Evolutionary conservation across 805 yeast species (phyloP), one percentile per base, ranked within the genome.

Genomic region (Blastobotrys parvus): DNA sequence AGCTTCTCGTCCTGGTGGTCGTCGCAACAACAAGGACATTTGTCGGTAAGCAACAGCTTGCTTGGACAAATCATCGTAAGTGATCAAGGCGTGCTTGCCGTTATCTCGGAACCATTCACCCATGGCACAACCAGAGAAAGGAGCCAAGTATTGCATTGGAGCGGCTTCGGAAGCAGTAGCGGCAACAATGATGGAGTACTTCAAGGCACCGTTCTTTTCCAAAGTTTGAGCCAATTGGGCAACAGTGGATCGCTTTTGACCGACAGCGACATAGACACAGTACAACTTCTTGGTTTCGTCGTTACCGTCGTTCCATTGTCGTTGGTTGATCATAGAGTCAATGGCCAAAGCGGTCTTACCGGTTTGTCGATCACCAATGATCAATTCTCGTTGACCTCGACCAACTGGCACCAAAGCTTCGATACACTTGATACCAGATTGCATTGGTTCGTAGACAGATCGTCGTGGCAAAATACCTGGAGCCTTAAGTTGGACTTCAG

Each of bases 101-200:
- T 90, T 92, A 80, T 92, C 99, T 81, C 98, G 87, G 94, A 92
- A 92, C 98, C 98, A 92, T 78, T 92, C 99, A 77, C 97, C 96
- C 69, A 92, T 89, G 65, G 99, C 95, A 70, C 95, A 83, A 59
- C 89, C 99, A 61, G 98, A 87, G 95, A 92, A 92, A 70, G 99
- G 99, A 77, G 99, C 97, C 69, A 92, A 75, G 79, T 88, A 92
- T 80, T 92, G 99, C 72, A 92, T 79, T 71, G 98, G 99, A 71
- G 99, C 98, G 61, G 98, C 98, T 79, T 92, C 98, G 53, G 98
- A 92, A 59, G 99, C 99, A 63, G 99, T 92, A 62, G 98, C 99
- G 51, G 98, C 97, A 69, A 92, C 97, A 71, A 92, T 79, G 73
- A 92, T 83, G 63, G 97, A 71, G 82, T 92, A 92, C 76, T 92